Evolutionary conservation across 2,329 filamentous ascomycete genomes (phyloP), one percentile per base, ranked within the genome.

Genomic region (Neofusicoccum kwambonambiense): DNA sequence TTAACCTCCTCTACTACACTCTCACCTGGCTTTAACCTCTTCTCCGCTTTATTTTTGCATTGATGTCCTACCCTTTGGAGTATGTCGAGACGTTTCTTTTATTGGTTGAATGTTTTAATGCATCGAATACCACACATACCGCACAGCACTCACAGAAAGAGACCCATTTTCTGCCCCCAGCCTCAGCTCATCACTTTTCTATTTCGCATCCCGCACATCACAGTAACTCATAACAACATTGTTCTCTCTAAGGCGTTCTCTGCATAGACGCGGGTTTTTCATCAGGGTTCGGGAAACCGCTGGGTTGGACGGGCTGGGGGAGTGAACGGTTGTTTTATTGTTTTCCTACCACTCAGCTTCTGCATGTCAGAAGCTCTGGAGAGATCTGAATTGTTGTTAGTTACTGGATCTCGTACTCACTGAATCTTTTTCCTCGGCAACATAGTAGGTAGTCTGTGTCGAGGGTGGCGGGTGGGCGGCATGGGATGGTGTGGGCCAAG

Each of bases 71-170:
- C 39, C 17, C 9, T 15, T 44, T 45, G 54, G 39, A 58, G 54
- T 58, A 58, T 31, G 39, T 22, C 13, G 41, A 34, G 41, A 31
- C 5, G 11, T 41, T 54, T 54, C 31, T 8, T 39, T 39, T 54
- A 22, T 9, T 54, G n/a, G 42, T 39, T 35, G 41, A 60, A 47
- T n/a, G 27, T n/a, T 47, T 49, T 19, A 9, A 60, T 47, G 56
- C 56, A 47, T 60, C 41, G 56, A 42, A 60, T 60, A 60, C 56
- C 56, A 60, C 56, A 47, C 17, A 60, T 12, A 11, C 9, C 37
- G 11, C 42, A 44, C 42, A 44, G 27, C 8, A 22, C 42, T 37
- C 54, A 34, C 54, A 58, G 3, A 27, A 13, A 51, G 49, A 27
- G 34, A 17, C 13, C 22, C n/a, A 19, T 19, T 5, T 31, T 31